These are phyloP conservation scores for Trapa bicornis DNA, from an alignment of 345 rosid species.

Conservation along the genomic window DNA sequence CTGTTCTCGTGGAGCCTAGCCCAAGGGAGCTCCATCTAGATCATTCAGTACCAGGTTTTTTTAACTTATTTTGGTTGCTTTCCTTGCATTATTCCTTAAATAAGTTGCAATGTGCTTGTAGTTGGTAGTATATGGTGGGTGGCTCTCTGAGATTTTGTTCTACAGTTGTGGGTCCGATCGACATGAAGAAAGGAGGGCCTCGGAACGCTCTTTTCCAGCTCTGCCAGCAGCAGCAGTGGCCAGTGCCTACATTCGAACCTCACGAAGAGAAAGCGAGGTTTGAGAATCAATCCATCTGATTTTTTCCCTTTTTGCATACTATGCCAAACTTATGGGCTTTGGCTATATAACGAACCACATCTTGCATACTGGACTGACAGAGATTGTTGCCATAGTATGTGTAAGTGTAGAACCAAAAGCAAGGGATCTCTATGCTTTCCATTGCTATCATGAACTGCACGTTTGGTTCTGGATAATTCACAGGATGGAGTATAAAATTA, in stretches of 20 bases:
- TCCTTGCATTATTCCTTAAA: not conserved
- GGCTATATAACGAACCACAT: not conserved
- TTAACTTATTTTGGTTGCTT: not conserved
- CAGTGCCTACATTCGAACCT: constrained; percentile 46
- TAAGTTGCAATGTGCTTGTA: not conserved
- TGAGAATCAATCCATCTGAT: constrained; percentile 3
- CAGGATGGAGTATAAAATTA: not conserved
- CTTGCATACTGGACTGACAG: not conserved
- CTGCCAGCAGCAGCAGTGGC: constrained; percentile 72
- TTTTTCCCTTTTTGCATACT: not conserved
- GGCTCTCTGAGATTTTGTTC: constrained; percentile 7
- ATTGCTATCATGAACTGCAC: too few relatives aligned
- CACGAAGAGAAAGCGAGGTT: constrained; percentile 44
- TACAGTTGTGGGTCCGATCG: constrained; percentile 44
- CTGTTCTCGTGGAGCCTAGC: not conserved
- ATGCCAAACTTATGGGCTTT: not conserved
- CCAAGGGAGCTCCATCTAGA: constrained; percentile 5
- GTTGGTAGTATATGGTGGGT: not conserved
- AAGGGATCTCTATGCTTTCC: too few relatives aligned
- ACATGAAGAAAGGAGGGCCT: constrained; percentile 77
- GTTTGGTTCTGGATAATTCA: not conserved
- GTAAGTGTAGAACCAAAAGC: too few relatives aligned
- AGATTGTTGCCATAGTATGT: not conserved
- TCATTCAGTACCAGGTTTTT: constrained; percentile 24
- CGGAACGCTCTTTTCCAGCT: constrained; percentile 50